Percentiles rank a stretch among this genome's conserved stretches.
phyloP scores from a whole-genome alignment of 768 basidiomycete genomes.

The Amanita fuliginea region DNA sequence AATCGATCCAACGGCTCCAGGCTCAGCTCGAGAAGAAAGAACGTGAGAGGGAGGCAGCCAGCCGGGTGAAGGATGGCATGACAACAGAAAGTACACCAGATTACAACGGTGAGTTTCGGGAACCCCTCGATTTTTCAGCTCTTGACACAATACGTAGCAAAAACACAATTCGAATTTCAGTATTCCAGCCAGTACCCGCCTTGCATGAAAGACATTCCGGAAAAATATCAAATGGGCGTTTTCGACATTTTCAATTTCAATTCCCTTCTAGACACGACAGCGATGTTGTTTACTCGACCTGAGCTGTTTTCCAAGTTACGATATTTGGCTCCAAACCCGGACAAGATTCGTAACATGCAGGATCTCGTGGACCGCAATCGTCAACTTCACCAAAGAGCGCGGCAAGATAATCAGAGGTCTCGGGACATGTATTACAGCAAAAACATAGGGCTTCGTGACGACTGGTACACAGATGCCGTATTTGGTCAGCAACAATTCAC shows the following conservation, averaged over 20 bases:
- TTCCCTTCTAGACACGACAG: background rate
- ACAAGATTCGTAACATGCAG: background rate
- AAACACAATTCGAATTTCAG: background rate
- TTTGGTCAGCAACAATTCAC: conserved; percentile 20
- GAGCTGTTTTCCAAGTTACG: background rate
- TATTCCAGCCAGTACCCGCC: background rate
- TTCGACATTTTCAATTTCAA: background rate
- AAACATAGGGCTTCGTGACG: conserved; percentile 19
- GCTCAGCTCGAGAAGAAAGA: background rate
- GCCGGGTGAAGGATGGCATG: no score
- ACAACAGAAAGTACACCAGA: no score
- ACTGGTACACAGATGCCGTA: conserved; percentile 21
- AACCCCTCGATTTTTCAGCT: background rate
- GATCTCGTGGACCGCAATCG: background rate
- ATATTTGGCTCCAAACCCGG: background rate
- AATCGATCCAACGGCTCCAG: background rate
- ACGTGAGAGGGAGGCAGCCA: background rate
- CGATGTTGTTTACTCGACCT: background rate
- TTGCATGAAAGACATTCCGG: background rate
- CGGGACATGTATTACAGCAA: conserved; percentile 14
- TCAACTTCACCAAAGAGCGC: background rate
- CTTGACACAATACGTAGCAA: background rate
- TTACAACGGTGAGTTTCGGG: background rate
- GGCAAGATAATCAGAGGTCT: background rate
- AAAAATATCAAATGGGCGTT: background rate